A percentile compares a stretch with the other conserved stretches of the same genome.
phyloP scores from a whole-genome alignment of 2,329 filamentous ascomycete genomes.

The Trichoderma sp. region DNA sequence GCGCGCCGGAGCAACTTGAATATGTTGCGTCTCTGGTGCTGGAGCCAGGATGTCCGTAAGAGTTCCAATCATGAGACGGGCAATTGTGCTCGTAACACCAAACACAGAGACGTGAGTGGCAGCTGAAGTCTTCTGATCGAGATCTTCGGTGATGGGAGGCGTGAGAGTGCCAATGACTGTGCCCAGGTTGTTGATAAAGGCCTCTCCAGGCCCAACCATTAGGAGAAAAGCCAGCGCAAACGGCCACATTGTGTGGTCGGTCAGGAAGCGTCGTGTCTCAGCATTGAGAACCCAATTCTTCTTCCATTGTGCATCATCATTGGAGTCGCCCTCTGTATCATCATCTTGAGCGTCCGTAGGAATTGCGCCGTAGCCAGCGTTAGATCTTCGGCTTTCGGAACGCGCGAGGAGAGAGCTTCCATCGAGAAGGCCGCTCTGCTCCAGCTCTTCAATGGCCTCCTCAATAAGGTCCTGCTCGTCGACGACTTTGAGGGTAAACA shows the following conservation, averaged over 20 bases:
- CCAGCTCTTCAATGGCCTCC: conserved; percentile 84
- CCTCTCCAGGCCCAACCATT: conserved; percentile 91
- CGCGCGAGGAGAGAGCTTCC: conserved; percentile 68
- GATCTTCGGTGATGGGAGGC: conserved; percentile 47
- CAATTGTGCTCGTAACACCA: conserved; percentile 83
- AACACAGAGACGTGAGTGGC: conserved; percentile 92
- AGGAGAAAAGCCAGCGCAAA: conserved; percentile 89
- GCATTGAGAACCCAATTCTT: conserved; percentile 90
- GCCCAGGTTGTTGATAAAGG: conserved; percentile 96
- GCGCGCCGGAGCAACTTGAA: conserved; percentile 40
- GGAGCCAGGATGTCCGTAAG: conserved; percentile 83
- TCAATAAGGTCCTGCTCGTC: conserved; percentile 86
- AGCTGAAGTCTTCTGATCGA: conserved; percentile 53
- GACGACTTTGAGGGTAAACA: conserved; percentile 71
- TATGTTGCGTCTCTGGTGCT: conserved; percentile 57
- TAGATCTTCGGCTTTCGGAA: conserved; percentile 55
- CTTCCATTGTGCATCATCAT: conserved; percentile 59
- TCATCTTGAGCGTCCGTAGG: conserved; percentile 45
- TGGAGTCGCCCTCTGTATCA: conserved; percentile 42
- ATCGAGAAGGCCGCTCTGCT: conserved; percentile 78
- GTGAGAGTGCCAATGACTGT: conserved; percentile 88
- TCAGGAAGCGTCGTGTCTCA: conserved; percentile 80
- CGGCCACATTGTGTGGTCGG: conserved; percentile 93
- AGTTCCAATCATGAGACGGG: conserved; percentile 83
- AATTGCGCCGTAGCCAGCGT: conserved; percentile 65